Percentiles rank a stretch among this genome's conserved stretches.
These are phyloP conservation scores for Dactylis glomerata DNA, from an alignment of 176 grass and related monocot species.

Conservation along the genomic window DNA sequence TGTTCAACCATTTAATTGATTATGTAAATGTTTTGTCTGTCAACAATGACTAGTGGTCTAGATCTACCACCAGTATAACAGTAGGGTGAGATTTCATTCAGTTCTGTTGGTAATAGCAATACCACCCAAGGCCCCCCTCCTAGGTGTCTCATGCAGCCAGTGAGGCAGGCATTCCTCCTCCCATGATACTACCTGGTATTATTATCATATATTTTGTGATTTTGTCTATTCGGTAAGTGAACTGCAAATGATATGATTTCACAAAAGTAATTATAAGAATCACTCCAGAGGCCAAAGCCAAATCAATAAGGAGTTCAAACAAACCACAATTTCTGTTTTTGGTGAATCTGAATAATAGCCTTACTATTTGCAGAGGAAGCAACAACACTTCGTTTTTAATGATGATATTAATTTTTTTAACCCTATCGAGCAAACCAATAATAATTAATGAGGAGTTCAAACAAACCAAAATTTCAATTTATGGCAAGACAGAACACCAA, in stretches of 20 bases:
- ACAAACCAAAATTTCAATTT: neutral
- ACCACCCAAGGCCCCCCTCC: neutral
- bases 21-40: neutral
- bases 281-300: neutral
- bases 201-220: slow-evolving; percentile 16
- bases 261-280: neutral
- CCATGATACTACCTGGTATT: neutral
- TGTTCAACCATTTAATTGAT: slow-evolving; percentile 10
- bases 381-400: too few species aligned
- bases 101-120: slow-evolving; percentile 12
- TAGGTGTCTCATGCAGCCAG: neutral
- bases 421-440: neutral
- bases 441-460: neutral
- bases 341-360: too few species aligned
- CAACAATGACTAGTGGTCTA: neutral
- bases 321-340: too few species aligned
- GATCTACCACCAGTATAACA: neutral
- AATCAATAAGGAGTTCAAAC: too few species aligned
- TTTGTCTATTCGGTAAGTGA: slow-evolving; percentile 4
- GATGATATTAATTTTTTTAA: neutral
- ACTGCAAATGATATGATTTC: neutral
- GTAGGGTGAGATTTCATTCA: slow-evolving; percentile 7
- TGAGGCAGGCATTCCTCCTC: neutral
- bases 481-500: neutral
- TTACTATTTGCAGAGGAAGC: too few species aligned